Evolutionary conservation across 2,329 filamentous ascomycete genomes (phyloP), one percentile per base, ranked within the genome.

Genomic region (Talaromyces islandicus): DNA sequence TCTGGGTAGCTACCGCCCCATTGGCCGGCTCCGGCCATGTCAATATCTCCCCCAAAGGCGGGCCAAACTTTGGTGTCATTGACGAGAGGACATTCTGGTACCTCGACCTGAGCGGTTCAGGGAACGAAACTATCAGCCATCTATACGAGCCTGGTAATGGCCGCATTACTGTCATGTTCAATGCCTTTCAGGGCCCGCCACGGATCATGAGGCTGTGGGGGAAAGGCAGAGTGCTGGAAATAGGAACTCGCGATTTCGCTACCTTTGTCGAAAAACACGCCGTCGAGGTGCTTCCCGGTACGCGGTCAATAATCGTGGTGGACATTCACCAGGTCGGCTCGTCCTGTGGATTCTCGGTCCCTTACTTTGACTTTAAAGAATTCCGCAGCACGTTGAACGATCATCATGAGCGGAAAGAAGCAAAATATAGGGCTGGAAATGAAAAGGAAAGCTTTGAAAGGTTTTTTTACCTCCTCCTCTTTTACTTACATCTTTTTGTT

Each of bases 71-170:
- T 32, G 59, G 59, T 19, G 41, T 61, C 4, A 38, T 61, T 25
- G 59, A 61, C n/a, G 43, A 61, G 25, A 57, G 51, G 24, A 61
- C 59, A 11, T 61, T 61, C 25, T 61, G 59, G 59, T 61, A 61
- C 35, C 52, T 58, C 7, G 59, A 61, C 11, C 35, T 61, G 52
- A 61, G 55, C 30, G 59, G 59, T 12, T 61, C 59, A n/a, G 59
- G 59, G 17, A 61, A 54, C 56, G 59, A 61, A 54, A 61, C 59
- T 7, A 58, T 61, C n/a, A 61, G 59, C n/a, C 59, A 61, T 56
- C 57, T 61, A 21, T 61, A 61, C 56, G 59, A 61, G 51, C 59
- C 55, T 2, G 59, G 56, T 24, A 61, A 61, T 52, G 54, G 54
- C 38, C 59, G 59, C 51, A 41, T 61, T 25, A 61, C 59, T 17